These are phyloP conservation scores for Stephania yunnanensis DNA, from an alignment of 164 flowering plant species.

Conservation along the genomic window DNA sequence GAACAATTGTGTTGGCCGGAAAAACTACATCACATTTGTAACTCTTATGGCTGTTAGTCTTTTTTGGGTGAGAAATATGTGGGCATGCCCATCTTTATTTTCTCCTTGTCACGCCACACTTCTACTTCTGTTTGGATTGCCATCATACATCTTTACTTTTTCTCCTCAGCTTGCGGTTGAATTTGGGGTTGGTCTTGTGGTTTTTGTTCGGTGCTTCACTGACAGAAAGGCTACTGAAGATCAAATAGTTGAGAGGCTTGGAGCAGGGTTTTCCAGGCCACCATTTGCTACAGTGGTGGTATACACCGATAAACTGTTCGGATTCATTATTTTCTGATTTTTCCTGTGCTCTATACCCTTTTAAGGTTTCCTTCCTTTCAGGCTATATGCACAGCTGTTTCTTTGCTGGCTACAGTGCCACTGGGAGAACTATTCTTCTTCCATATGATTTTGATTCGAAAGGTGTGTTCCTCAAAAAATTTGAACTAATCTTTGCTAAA, in stretches of 20 bases:
- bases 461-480: slow-evolving; percentile 35
- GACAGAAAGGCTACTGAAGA: slow-evolving; percentile 48
- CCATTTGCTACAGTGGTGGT: slow-evolving; percentile 87
- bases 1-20: slow-evolving; percentile 86
- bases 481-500: background rate
- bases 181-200: slow-evolving; percentile 67
- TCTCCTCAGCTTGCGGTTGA: slow-evolving; percentile 56
- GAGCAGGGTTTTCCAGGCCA: slow-evolving; percentile 70
- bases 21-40: slow-evolving; percentile 70
- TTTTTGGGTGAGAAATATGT: slow-evolving; percentile 52
- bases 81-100: slow-evolving; percentile 1
- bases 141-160: background rate
- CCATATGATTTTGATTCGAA: slow-evolving; percentile 71
- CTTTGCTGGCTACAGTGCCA: slow-evolving; percentile 68
- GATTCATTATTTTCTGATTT: background rate
- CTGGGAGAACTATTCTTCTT: slow-evolving; percentile 82
- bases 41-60: slow-evolving; percentile 78
- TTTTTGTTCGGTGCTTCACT: slow-evolving; percentile 68
- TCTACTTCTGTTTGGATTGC: background rate
- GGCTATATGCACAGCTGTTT: slow-evolving; percentile 72
- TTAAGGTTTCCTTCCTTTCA: slow-evolving; percentile 24
- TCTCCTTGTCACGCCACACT: background rate
- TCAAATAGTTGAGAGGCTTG: slow-evolving; percentile 62
- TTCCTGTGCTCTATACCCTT: background rate
- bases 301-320: slow-evolving; percentile 18